Evolutionary conservation across 2,329 filamentous ascomycete genomes (phyloP), one percentile per base, ranked within the genome.

Genomic region (Fusarium brachygibbosum): DNA sequence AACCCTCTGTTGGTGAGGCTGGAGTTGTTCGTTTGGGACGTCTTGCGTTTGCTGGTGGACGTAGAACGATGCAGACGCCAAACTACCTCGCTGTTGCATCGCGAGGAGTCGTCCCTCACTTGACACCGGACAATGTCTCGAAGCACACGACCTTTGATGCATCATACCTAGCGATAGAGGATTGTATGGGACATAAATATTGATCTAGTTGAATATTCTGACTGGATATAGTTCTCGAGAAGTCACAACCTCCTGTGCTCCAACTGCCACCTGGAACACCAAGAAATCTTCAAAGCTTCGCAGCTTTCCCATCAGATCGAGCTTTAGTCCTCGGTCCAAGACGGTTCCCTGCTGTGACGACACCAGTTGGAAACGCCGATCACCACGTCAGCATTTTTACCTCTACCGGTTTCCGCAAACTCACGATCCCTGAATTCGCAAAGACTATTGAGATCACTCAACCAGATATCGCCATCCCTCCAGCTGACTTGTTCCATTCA

Each of bases 121-220:
- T 99, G 69, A 92, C 94, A 5, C 94, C 94, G 38, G 96, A 99
- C 82, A 91, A 91, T 65, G 84, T 96, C 69, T 78, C 81, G 40
- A 90, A 88, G 57, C 84, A 91, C 74, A 89, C 90, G 1, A 78
- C 86, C 7, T 84, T 97, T 62, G 82, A 83, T 29, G 92, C 91
- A 28, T 85, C 93, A 5, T 97, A 97, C 77, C 83, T 96, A 75
- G 93, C 91, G 1, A 82, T 98, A 29, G 96, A 99, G 84, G 96
- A 99, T 79, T 98, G 96, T 98, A 85, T 80, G 92, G 80, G 11
- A 19, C 31, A 4, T 7, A 4, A 19, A 38, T 12, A 10, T 12
- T 48, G 10, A 21, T 10, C 9, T 21, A 14, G 19, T 25, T 16
- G 21, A 28, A 10, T 19, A 5, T 2, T 42, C 66, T 71, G 45